Base-by-base conservation (phyloP, 345 rosid species). In the Hibiscus tridactylites region DNA sequence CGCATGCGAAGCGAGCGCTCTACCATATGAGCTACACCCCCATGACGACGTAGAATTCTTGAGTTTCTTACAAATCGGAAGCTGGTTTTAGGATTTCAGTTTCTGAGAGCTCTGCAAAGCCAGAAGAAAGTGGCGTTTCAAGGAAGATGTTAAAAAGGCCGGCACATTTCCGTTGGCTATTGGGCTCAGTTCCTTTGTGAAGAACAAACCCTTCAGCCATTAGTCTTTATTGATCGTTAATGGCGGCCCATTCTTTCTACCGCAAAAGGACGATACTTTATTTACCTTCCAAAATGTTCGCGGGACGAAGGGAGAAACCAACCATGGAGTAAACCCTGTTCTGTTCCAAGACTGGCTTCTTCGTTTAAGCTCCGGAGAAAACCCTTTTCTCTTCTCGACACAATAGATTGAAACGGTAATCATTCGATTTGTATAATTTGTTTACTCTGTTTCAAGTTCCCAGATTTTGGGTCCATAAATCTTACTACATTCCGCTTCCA, bases 1-100 rank as follows among this genome's bases (percentile, higher is more conserved):
- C 96, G 90, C 96, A 92, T 92, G 97, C 97, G 90, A 90, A 89
- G 97, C 96, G 92, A 92, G 91, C 89, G 94, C 97, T 95, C 97
- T 90, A 90, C 98, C 96, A 88, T 87, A 82, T 90, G 96, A 92
- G 96, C 98, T 90, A 90, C 96, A 88, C 75, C 85, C 86, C 85
- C 85, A 50, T 8, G 9, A 37, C 6, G 42, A 37, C 9, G 1
- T 37, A 6, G 9, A 0, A 0, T 8, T 37, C 39, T 4, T 33
- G 6, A 33, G 37, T 33, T 3, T 33, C 3, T 29, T 29, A 3
- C 5, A 31, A 31, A 31, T 31, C 0, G 5, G 4, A 0, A 3
- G 4, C 4, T 35, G 8, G 7, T 35, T 35, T 35, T 35, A 35
- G 5, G 8, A 6, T 35, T 35, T 35, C 39, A 5, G 39, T 35